Base-by-base conservation (phyloP, 208 protist species). In the Lotmaria passim region DNA sequence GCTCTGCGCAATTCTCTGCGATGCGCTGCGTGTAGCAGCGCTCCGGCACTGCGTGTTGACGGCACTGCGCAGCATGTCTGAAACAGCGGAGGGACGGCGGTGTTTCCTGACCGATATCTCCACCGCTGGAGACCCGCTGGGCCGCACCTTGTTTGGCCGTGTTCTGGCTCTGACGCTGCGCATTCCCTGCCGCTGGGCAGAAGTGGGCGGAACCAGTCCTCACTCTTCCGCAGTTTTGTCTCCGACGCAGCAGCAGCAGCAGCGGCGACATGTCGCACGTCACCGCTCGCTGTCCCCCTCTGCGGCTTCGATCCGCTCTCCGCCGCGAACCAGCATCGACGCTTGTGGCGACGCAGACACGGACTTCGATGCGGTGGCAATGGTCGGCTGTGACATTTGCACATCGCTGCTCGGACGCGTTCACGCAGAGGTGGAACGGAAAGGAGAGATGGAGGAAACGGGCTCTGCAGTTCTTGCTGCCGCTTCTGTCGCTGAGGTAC, bases 131-230 rank as follows among this genome's bases (percentile, higher is more conserved):
- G 86, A 91, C 24, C 83, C 86, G 10, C 59, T 89, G 23, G 63
- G 75, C 4, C 89, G 89, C 5, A 89, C 69, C n/a, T 66, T 75
- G 52, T 94, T 94, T 68, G 89, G 89, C 7, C 83, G 89, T 46
- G 60, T 91, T 12, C 52, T 94, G 24, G 77, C 70, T 4, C 39
- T 90, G 33, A 90, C 83, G 28, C 69, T 93, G 39, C 70, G 62
- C 24, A 67, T 87, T 23, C 66, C 72, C 3, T 67, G 56, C 17
- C 21, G 69, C 7, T 78, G 65, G 75, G 41, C 47, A 19, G 30
- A 24, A 4, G 1, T 10, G 24, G 36, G 11, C 0, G 34, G 31
- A 2, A 41, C 6, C 34, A 46, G 21, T 23, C 23, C 34, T n/a
- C 53, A 31, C 31, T 11, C 30, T 12, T 47, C 56, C 4, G 26